Evolutionary conservation across 2,329 filamentous ascomycete species (phyloP), one percentile per base, ranked within the genome.

Genomic region (Colletotrichum graminicola): DNA sequence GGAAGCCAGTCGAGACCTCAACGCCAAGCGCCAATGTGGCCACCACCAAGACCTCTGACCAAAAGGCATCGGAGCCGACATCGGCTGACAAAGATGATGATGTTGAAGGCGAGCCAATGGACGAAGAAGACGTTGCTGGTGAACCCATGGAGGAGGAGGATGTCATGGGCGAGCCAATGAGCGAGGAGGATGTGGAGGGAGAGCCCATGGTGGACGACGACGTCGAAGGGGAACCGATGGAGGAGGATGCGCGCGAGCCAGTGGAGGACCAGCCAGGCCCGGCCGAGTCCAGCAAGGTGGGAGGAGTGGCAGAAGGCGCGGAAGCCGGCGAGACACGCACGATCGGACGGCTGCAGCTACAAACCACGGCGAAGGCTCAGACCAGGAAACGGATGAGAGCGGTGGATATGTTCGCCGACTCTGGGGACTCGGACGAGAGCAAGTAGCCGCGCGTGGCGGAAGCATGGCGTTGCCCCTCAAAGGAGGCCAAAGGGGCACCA

Each of bases 391-490:
- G 92, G 73, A 92, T 93, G 80, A 90, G 90, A 75, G 93, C 93
- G 5, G 92, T 93, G 75, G 93, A 96, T 78, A 95, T 96, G 93
- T 97, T 96, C 88, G 93, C 92, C 14, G 92, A 93, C 79, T 93
- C 91, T 5, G 93, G 93, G 75, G 87, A 80, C 51, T 83, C 80
- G 39, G 82, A 84, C n/a, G 78, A 75, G 36, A 76, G 74, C 52
- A 75, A 76, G 64, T 79, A 69, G 56, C 39, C 32, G 45, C 47
- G 34, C 55, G 64, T 52, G 45, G 65, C 52, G 54, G 54, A 64
- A 32, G 29, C 14, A 66, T 36, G 54, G 55, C 39, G 55, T 34
- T 57, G 32, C 26, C 36, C 34, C 29, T 51, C 41, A 29, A 29
- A 61, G 26, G 47, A 63, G 65, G 54, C 36, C 52, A 67, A 29